Conservation (phyloP, 2,329 filamentous ascomycete genomes). For the Pseudohalonectria lignicola region DNA sequence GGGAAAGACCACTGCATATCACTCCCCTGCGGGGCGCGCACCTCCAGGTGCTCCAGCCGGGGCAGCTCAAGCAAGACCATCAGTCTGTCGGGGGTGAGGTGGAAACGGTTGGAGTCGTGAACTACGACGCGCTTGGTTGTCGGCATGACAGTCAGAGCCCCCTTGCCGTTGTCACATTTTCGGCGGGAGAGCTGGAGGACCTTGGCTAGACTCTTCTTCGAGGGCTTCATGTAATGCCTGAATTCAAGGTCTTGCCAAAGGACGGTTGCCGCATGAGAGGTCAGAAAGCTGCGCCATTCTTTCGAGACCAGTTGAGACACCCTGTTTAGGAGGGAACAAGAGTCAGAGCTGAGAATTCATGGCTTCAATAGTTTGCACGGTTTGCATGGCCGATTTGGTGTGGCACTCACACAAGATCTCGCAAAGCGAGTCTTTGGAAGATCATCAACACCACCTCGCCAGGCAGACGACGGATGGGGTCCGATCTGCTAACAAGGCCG, state of each 20-base stretch:
- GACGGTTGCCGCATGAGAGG: neutral
- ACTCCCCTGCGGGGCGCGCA: neutral
- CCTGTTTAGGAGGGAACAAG: neutral
- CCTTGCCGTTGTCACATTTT: neutral
- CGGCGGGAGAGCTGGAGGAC: neutral
- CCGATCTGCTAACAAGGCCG: neutral
- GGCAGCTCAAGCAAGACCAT: neutral
- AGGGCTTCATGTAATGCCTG: neutral
- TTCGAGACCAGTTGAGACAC: neutral
- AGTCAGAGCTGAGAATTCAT: no score
- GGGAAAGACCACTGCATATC: no score
- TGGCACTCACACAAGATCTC: neutral
- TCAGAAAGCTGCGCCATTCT: neutral
- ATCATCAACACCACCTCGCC: slow-evolving; percentile 1
- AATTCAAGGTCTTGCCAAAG: slow-evolving; percentile 2
- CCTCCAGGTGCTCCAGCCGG: neutral
- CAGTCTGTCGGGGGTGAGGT: neutral
- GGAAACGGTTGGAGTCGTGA: neutral
- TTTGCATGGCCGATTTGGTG: no score
- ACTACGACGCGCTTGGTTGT: slow-evolving; percentile 1
- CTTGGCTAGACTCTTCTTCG: neutral
- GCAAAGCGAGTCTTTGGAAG: neutral
- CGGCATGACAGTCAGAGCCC: no score
- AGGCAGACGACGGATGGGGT: neutral
- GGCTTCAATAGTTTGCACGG: no score